These are phyloP conservation scores for Pseudopediastrum boryanum DNA, from an alignment of 139 green algal species.

Conservation along the genomic window DNA sequence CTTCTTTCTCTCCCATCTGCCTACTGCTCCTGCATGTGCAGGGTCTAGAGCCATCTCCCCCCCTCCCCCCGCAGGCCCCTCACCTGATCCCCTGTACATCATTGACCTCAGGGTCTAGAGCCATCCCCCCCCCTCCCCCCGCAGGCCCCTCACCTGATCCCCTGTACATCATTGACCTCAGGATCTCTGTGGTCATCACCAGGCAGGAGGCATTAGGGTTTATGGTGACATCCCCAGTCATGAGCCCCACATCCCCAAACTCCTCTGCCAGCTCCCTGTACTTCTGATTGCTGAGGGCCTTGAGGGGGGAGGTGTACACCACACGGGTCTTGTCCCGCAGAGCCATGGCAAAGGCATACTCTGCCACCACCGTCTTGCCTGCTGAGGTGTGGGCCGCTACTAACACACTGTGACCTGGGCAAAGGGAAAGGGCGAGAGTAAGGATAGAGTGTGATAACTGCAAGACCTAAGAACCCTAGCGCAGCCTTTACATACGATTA, in stretches of 20 bases:
- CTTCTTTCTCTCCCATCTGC: too few relatives aligned
- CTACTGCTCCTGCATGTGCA: neutral
- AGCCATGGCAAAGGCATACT: conserved; percentile 92
- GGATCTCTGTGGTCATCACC: conserved; percentile 99
- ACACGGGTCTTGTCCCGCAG: conserved; percentile 77
- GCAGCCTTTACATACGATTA: too few relatives aligned
- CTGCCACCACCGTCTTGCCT: conserved; percentile 93
- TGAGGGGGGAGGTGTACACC: conserved; percentile 96
- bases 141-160: conserved; percentile 44
- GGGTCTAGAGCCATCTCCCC: neutral
- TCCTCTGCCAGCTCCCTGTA: conserved; percentile 67
- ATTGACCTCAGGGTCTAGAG: neutral
- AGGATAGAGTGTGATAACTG: too few relatives aligned
- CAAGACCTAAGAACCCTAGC: too few relatives aligned
- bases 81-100: neutral
- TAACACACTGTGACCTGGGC: conserved; percentile 83
- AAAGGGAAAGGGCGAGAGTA: neutral
- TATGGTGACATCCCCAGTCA: conserved; percentile 95
- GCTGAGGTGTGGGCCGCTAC: conserved; percentile 94
- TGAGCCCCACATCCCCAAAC: conserved; percentile 81
- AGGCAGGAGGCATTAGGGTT: conserved; percentile 89
- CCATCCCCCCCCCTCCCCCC: neutral
- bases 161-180: conserved; percentile 91
- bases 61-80: neutral
- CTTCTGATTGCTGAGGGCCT: conserved; percentile 96